A percentile compares a stretch with the other conserved stretches of the same genome.
These are phyloP conservation scores for Phytopythium aichiense DNA, from an alignment of 352 stramenopile species.

Conservation along the genomic window DNA sequence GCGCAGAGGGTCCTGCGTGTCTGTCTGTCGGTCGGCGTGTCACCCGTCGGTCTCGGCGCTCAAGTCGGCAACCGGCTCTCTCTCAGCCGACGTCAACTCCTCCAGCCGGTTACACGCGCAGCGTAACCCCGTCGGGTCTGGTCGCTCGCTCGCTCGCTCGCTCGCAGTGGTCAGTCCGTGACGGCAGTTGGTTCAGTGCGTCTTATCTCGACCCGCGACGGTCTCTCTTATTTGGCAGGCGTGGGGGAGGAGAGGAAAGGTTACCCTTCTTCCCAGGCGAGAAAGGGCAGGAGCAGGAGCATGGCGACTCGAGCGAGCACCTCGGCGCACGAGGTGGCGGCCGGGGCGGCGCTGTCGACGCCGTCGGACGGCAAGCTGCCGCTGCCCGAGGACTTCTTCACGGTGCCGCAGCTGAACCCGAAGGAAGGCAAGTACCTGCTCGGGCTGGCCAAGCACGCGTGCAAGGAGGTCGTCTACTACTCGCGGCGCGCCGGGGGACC, in stretches of 20 bases:
- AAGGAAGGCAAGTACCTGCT: conserved; percentile 72
- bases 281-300: not conserved
- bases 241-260: not conserved
- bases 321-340: not conserved
- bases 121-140: not conserved
- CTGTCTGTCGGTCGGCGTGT: too few species aligned
- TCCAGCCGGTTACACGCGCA: not conserved
- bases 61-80: too few species aligned
- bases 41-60: too few species aligned
- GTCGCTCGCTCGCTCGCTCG: not conserved
- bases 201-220: not conserved
- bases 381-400: conserved; percentile 68
- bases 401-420: conserved; percentile 42
- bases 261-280: not conserved
- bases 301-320: not conserved
- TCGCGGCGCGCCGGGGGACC: conserved; percentile 58
- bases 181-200: not conserved
- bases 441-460: conserved; percentile 67
- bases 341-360: not conserved
- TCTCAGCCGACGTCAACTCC: too few species aligned
- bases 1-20: too few species aligned
- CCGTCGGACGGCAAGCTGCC: conserved; percentile 35
- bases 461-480: conserved; percentile 86
- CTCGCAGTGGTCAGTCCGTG: not conserved
- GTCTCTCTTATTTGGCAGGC: not conserved